A percentile compares a stretch with the other conserved stretches of the same genome.
Evolutionary conservation across 306 rosid species (phyloP).

Genomic region (Cicer cuneatum): DNA sequence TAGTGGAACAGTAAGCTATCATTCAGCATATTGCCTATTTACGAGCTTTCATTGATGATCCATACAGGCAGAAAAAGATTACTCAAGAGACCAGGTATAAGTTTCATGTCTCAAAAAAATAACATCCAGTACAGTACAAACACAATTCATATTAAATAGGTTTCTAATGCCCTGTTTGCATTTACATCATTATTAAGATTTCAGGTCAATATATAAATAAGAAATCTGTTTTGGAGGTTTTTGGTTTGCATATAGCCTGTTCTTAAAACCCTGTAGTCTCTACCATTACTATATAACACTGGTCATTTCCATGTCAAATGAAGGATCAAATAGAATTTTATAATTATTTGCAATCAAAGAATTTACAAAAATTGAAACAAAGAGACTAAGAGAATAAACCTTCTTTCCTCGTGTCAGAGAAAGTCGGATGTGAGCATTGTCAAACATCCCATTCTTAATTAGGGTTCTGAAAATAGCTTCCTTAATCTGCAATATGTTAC

Average conservation of each 20-base stretch:
- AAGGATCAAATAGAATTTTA: not conserved
- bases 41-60: conserved; percentile 16
- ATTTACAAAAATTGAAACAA: conserved; percentile 3
- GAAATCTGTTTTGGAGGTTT: not conserved
- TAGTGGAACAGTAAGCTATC: conserved; percentile 14
- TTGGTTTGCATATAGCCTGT: not conserved
- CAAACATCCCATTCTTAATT: conserved; percentile 80
- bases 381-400: conserved; percentile 49
- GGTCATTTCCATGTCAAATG: conserved; percentile 12
- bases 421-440: conserved; percentile 74
- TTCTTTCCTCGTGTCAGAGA: conserved; percentile 78
- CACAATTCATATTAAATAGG: conserved; percentile 6
- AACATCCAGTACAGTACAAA: not conserved
- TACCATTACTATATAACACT: not conserved
- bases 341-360: conserved; percentile 4
- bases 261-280: not conserved
- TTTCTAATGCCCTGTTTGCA: not conserved
- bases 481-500: conserved; percentile 53
- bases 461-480: conserved; percentile 82
- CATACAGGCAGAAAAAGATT: conserved; percentile 7
- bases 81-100: conserved; percentile 6
- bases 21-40: conserved; percentile 8
- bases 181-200: not conserved
- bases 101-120: not conserved
- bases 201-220: conserved; percentile 23